Conservation (phyloP, 179 eudicot genomes). For the Nepenthes alata region DNA sequence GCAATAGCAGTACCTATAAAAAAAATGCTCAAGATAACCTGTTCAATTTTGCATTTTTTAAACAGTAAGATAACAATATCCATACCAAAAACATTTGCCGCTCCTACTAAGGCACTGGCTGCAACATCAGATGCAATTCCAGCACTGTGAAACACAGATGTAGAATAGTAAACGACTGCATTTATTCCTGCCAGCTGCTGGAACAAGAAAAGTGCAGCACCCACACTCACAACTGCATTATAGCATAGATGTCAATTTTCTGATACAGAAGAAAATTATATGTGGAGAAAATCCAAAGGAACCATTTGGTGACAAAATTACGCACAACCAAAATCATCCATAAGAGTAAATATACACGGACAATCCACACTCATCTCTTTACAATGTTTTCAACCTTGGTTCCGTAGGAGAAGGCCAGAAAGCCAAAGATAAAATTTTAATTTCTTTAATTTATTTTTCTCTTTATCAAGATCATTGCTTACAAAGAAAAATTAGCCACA, state of each 20-base stretch:
- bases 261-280: not conserved
- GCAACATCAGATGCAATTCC: slow-evolving; percentile 96
- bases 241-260: not conserved
- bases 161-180: slow-evolving; percentile 91
- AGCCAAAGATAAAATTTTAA: too few relatives aligned
- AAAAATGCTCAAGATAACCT: not conserved
- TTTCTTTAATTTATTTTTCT: too few relatives aligned
- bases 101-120: slow-evolving; percentile 97
- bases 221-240: slow-evolving; percentile 85
- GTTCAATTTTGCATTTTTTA: not conserved
- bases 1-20: slow-evolving; percentile 53
- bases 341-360: too few relatives aligned
- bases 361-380: too few relatives aligned
- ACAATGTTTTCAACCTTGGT: too few relatives aligned
- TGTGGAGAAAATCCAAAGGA: too few relatives aligned
- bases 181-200: slow-evolving; percentile 98
- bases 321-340: too few relatives aligned
- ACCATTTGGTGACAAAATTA: too few relatives aligned
- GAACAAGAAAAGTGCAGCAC: slow-evolving; percentile 88
- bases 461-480: too few relatives aligned
- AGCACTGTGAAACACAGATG: slow-evolving; percentile 90
- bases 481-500: too few relatives aligned
- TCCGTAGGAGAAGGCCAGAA: too few relatives aligned
- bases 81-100: slow-evolving; percentile 82
- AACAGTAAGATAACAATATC: not conserved